These are phyloP conservation scores for Solanum megistacrolobum DNA, from an alignment of 257 asterid species.

Conservation along the genomic window DNA sequence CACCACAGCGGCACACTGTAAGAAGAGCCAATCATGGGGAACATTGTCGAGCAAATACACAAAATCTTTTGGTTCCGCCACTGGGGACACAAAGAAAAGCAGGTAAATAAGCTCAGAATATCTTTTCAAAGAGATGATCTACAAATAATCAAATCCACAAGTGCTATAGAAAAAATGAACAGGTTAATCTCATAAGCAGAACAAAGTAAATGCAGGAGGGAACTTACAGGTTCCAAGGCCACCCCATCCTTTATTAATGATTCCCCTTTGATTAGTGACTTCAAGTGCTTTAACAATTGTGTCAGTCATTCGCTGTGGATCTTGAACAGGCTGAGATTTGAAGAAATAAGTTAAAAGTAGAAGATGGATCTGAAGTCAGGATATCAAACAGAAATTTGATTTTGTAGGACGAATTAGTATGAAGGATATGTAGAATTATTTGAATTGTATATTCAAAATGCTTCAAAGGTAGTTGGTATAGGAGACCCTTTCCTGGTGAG, in stretches of 20 bases:
- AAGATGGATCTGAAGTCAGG: not conserved
- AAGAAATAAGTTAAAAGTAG: slow-evolving; percentile 1
- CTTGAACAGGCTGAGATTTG: slow-evolving; percentile 66
- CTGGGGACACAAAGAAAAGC: slow-evolving; percentile 24
- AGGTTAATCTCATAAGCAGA: not conserved
- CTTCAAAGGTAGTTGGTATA: not conserved
- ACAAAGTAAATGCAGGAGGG: not conserved
- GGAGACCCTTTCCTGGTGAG: not conserved
- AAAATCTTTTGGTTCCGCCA: slow-evolving; percentile 61
- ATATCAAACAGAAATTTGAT: not conserved
- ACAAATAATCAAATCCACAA: not conserved
- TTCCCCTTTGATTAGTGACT: slow-evolving; percentile 73
- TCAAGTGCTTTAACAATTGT: slow-evolving; percentile 73
- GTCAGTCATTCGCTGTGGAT: slow-evolving; percentile 74
- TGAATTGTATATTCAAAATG: not conserved
- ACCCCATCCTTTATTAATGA: slow-evolving; percentile 96
- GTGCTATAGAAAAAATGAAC: not conserved
- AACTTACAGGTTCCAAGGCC: slow-evolving; percentile 71
- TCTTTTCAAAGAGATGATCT: not conserved
- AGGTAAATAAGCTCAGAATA: not conserved
- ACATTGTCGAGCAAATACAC: slow-evolving; percentile 61
- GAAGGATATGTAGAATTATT: not conserved
- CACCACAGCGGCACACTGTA: slow-evolving; percentile 83
- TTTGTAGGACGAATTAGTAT: not conserved
- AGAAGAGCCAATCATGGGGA: slow-evolving; percentile 94